Base-by-base conservation (phyloP, 176 grass and related monocot species). In the Phoenix roebelenii region DNA sequence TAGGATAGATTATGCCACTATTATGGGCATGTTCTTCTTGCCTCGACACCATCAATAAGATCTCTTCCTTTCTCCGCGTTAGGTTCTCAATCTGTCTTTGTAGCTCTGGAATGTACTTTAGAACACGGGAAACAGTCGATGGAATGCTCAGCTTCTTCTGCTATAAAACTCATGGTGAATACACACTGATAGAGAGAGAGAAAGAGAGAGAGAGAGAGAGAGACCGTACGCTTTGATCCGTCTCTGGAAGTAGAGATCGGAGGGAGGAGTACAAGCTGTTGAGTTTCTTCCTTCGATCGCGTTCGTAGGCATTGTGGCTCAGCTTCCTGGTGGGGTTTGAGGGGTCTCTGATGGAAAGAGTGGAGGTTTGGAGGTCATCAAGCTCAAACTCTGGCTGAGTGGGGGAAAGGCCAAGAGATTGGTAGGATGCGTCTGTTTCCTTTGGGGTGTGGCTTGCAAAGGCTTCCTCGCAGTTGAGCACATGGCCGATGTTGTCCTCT, bases 121-220 rank as follows among this genome's bases (percentile, higher is more conserved):
- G 49, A 14, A 78, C 81, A 29, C 75, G 77, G 2, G 87, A 90
- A 56, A 97, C 72, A 12, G 66, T 97, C 51, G 58, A 59, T 12
- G 92, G 87, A 50, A 90, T 90, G 75, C 86, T 82, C 83, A 87
- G 59, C 74, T 90, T 90, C 80, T 87, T 96, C 83, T 90, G 74
- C 69, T 61, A 52, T 44, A 44, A 44, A 44, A 44, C 1, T 44
- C 22, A 22, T 50, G 49, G 24, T 54, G 3, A 15, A 20, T 18
- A 16, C 18, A 53, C 16, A 4, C 5, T 0, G 3, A n/a, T 69
- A 44, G 3, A n/a, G 69, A 51, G 20, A 35, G 22, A 50, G 59
- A 25, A 24, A 5, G 4, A 44, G 29, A 32, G 29, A 32, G 35
- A 44, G 35, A 22, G 32, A 5, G 4, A 28, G 35, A 44, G 35